Conservation (phyloP, 768 basidiomycete genomes). For the Kwoniella bestiolae region DNA sequence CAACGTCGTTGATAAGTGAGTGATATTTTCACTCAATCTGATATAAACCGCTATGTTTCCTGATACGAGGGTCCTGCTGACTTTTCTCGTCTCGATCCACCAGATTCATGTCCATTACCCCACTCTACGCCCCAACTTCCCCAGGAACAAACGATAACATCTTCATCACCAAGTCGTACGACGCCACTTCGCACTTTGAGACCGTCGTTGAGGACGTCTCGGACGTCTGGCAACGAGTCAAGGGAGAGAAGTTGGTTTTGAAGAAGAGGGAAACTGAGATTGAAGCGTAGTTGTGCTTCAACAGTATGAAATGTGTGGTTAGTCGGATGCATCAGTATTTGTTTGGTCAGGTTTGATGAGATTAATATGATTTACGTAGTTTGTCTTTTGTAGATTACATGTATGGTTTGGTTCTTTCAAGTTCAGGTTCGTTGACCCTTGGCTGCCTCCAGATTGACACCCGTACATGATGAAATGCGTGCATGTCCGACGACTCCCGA, state of each 20-base stretch:
- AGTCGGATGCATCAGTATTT: neutral
- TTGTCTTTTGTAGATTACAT: conserved; percentile 13
- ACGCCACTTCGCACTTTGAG: conserved; percentile 98
- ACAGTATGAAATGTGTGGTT: neutral
- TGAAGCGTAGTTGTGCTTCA: conserved; percentile 33
- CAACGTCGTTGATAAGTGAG: conserved; percentile 89
- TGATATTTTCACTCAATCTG: too few species aligned
- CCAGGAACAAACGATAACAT: conserved; percentile 83
- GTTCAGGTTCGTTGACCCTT: neutral
- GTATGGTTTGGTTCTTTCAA: neutral
- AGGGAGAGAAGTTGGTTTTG: conserved; percentile 54
- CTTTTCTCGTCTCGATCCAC: conserved; percentile 2
- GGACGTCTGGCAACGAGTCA: conserved; percentile 90
- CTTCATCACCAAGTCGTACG: conserved; percentile 96
- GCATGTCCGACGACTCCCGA: too few species aligned
- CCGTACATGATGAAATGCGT: too few species aligned
- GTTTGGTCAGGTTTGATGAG: neutral
- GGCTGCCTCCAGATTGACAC: too few species aligned
- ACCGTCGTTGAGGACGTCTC: conserved; percentile 96
- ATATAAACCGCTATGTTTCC: too few species aligned
- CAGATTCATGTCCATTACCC: conserved; percentile 87
- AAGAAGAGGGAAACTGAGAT: conserved; percentile 56
- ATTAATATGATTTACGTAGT: neutral
- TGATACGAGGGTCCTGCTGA: too few species aligned
- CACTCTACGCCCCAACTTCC: conserved; percentile 86